Conservation (phyloP, 208 protist species). For the Leishmania major region DNA sequence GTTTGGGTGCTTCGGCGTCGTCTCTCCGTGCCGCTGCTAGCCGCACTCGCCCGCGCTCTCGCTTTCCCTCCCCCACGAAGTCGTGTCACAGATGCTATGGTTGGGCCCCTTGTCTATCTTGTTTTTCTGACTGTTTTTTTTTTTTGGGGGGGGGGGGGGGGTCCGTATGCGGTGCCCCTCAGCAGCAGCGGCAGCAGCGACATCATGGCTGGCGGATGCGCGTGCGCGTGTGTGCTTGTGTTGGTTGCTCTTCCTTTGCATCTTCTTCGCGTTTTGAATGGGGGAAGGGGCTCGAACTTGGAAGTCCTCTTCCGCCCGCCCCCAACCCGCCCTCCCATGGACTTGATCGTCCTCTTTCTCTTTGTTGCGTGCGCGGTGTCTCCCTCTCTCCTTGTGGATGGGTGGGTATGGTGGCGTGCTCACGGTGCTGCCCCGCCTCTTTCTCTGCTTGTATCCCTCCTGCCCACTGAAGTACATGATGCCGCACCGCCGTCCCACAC, state of each 20-base stretch:
- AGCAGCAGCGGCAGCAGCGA: neutral
- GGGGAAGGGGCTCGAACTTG: too few species aligned
- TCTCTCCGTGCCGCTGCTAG: neutral
- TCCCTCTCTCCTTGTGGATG: neutral
- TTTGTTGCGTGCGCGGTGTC: neutral
- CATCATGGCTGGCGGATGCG: neutral
- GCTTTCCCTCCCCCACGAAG: neutral
- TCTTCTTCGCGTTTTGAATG: too few species aligned
- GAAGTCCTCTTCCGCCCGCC: too few species aligned
- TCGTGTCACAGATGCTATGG: neutral
- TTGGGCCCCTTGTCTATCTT: neutral
- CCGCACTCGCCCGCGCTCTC: too few species aligned
- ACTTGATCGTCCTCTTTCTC: neutral
- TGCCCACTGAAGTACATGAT: neutral
- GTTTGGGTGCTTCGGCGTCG: neutral
- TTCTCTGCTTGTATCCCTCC: neutral
- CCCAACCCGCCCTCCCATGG: too few species aligned
- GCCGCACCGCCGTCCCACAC: neutral
- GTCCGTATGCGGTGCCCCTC: neutral
- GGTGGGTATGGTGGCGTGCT: neutral
- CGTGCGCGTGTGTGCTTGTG: neutral
- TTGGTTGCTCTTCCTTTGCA: too few species aligned
- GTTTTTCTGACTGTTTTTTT: neutral
- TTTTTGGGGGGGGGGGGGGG: too few species aligned
- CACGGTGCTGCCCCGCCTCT: neutral